Evolutionary conservation across 352 stramenopile species (phyloP).

Genomic region (Phytophthora sp.): DNA sequence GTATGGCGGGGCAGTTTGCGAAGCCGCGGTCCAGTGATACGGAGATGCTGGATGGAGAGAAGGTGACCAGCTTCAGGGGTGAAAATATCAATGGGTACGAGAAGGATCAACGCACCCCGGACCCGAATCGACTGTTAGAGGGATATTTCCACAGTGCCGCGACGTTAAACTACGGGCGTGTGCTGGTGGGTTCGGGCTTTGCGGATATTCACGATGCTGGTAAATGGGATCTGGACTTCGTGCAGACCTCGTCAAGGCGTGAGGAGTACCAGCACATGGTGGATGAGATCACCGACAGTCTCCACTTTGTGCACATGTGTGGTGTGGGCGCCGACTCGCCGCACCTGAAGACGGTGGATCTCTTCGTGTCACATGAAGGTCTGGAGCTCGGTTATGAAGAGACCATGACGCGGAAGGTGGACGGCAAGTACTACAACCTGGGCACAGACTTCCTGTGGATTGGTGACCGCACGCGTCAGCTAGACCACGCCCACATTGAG

Average conservation of each 20-base stretch:
- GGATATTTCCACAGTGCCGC: constrained; percentile 98
- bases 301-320: constrained; percentile 97
- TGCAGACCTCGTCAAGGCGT: constrained; percentile 94
- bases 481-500: constrained; percentile 98
- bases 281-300: constrained; percentile 96
- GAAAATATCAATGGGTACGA: constrained; percentile 98
- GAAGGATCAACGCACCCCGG: constrained; percentile 91
- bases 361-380: constrained; percentile 99
- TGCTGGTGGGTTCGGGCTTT: constrained; percentile 95
- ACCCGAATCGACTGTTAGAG: constrained; percentile 94
- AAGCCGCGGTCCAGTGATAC: constrained; percentile 96
- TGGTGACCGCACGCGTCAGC: constrained; percentile 97
- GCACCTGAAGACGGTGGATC: constrained; percentile 94
- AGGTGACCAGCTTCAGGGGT: constrained; percentile 96
- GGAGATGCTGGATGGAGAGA: constrained; percentile 94
- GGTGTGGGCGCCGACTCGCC: constrained; percentile 92
- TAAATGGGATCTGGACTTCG: constrained; percentile 98
- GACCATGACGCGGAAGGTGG: constrained; percentile 95
- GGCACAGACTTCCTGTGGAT: constrained; percentile 99
- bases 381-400: constrained; percentile 98
- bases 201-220: constrained; percentile 96
- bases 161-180: constrained; percentile 97
- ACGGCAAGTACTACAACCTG: constrained; percentile 97
- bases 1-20: constrained; percentile 99
- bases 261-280: constrained; percentile 97